phyloP scores from a whole-genome alignment of 1,139 yeast species.

The Kodamaea plutei region DNA sequence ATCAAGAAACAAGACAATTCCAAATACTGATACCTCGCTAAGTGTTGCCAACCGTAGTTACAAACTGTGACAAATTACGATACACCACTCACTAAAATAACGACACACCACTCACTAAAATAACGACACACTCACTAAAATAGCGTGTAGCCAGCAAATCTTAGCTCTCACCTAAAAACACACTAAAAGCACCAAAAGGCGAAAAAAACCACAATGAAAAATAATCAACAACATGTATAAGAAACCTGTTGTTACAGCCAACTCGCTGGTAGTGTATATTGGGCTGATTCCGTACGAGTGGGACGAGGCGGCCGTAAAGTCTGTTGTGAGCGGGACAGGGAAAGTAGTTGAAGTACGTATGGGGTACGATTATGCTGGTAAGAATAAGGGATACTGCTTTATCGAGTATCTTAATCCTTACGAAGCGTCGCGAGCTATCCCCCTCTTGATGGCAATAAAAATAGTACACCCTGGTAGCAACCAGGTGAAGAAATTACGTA shows the following conservation, averaged over 20 bases:
- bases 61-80: too few species aligned
- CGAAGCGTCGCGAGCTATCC: conserved; percentile 50
- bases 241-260: conserved; percentile 4
- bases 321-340: conserved; percentile 66
- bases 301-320: conserved; percentile 50
- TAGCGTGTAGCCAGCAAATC: too few species aligned
- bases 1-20: too few species aligned
- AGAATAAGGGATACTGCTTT: conserved; percentile 62
- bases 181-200: too few species aligned
- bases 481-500: conserved; percentile 40
- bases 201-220: too few species aligned
- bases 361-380: conserved; percentile 59
- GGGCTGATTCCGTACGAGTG: conserved; percentile 65
- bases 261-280: conserved; percentile 45
- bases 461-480: conserved; percentile 33
- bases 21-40: too few species aligned
- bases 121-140: too few species aligned
- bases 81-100: too few species aligned
- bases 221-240: too few species aligned
- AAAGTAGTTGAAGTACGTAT: conserved; percentile 58
- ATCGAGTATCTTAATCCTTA: conserved; percentile 51
- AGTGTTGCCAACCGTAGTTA: too few species aligned
- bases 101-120: too few species aligned
- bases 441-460: conserved; percentile 39
- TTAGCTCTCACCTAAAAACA: too few species aligned